Base-by-base conservation (phyloP, 2,329 filamentous ascomycete species). In the Chrysoporthe deuterocubensis region DNA sequence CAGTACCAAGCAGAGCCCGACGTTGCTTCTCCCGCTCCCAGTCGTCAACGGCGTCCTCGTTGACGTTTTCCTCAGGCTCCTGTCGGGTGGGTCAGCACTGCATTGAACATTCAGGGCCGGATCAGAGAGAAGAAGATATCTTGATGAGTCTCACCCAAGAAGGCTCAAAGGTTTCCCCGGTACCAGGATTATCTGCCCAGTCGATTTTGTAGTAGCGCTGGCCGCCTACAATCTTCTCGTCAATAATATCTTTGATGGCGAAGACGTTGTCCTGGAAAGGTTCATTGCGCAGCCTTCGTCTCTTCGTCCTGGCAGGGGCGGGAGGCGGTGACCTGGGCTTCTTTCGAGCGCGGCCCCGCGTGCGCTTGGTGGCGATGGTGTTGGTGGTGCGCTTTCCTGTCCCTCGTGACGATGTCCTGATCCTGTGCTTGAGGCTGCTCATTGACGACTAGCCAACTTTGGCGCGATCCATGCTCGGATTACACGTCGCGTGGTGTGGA, bases 151-250 rank as follows among this genome's bases (percentile, higher is more conserved):
- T 40, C 79, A 84, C 86, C 88, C 88, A 90, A 60, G 78, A 83
- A 11, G 82, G 82, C 3, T 76, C 66, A 73, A 83, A 89, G 1
- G 70, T 68, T 69, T 82, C 74, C 21, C 84, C 85, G 50, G 84
- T 86, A 2, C 71, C 69, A n/a, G 80, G 76, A 72, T 88, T 77
- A 68, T 84, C 81, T 60, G 80, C 82, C 88, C 88, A 90, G 72
- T 88, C 82, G 64, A 90, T 82, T 3, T 80, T 74, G 71, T 88
- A 90, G n/a, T 79, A 70, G 13, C 74, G 74, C 34, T 72, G 73
- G 13, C 78, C 74, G 42, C 71, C 67, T 26, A 72, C 66, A 4
- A 44, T 16, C 68, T 76, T 79, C 75, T 82, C 79, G 62, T 74
- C 75, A 14, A 81, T 66, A 32, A 82, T 81, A 62, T 75, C 76